Evolutionary conservation across 257 asterid species (phyloP).

Genomic region (Nemophila menziesii): DNA sequence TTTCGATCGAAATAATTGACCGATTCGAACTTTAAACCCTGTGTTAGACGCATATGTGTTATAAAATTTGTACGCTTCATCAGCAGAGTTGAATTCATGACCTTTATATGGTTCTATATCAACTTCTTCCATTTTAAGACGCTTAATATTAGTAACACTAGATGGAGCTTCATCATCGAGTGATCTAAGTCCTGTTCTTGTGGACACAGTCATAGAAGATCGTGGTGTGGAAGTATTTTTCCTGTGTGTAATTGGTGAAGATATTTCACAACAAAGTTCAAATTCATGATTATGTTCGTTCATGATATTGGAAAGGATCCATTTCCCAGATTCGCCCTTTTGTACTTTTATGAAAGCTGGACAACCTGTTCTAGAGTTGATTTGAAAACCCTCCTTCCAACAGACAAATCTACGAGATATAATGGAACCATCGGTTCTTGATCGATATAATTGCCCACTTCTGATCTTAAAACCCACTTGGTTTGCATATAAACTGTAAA

Average conservation of each 20-base stretch:
- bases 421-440: constrained; percentile 76
- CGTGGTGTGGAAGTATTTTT: constrained; percentile 55
- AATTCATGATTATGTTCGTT: constrained; percentile 84
- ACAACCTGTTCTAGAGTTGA: constrained; percentile 82
- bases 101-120: constrained; percentile 66
- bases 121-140: constrained; percentile 52
- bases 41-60: constrained; percentile 43
- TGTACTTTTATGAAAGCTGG: constrained; percentile 87
- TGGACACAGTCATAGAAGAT: constrained; percentile 48
- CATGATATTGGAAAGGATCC: constrained; percentile 71
- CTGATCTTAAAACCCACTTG: constrained; percentile 74
- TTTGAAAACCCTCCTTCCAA: constrained; percentile 89
- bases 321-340: constrained; percentile 71
- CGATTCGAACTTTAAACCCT: constrained; percentile 79
- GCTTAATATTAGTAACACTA: constrained; percentile 42
- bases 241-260: constrained; percentile 48
- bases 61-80: constrained; percentile 79
- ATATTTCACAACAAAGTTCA: constrained; percentile 47
- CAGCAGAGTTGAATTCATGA: constrained; percentile 60
- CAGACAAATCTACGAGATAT: constrained; percentile 84
- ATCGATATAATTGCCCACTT: constrained; percentile 87
- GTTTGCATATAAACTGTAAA: constrained; percentile 57
- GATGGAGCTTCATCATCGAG: constrained; percentile 67
- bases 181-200: constrained; percentile 85
- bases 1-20: constrained; percentile 89